These are phyloP conservation scores for Amphirosellinia nigrospora DNA, from an alignment of 495 filamentous ascomycete species.

Conservation along the genomic window DNA sequence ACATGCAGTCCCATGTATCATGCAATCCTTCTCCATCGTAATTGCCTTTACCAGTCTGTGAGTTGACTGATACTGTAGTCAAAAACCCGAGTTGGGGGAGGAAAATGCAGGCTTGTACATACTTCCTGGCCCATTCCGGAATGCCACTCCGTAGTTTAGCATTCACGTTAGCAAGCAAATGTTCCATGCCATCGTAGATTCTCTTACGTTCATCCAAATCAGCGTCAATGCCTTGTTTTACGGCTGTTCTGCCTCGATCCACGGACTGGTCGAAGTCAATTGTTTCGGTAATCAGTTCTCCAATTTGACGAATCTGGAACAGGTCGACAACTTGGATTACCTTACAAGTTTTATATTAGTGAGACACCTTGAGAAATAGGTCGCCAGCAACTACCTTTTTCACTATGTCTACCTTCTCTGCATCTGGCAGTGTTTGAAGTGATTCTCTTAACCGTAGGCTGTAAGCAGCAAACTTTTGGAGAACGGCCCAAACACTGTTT, in stretches of 20 bases:
- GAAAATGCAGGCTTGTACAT: slow-evolving; percentile 72
- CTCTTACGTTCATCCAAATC: slow-evolving; percentile 80
- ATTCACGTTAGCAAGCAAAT: slow-evolving; percentile 71
- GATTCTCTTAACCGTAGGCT: slow-evolving; percentile 71
- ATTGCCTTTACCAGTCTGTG: slow-evolving; percentile 62
- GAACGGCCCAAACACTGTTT: slow-evolving; percentile 72
- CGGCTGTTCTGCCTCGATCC: slow-evolving; percentile 73
- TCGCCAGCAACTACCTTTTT: slow-evolving; percentile 54
- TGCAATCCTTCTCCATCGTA: slow-evolving; percentile 67
- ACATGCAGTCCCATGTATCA: slow-evolving; percentile 77
- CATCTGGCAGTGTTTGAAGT: slow-evolving; percentile 65
- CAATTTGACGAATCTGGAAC: slow-evolving; percentile 64
- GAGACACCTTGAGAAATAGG: neutral
- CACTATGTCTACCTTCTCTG: slow-evolving; percentile 60
- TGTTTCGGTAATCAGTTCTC: slow-evolving; percentile 72
- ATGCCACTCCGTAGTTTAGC: slow-evolving; percentile 64
- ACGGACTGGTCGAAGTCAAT: slow-evolving; percentile 85
- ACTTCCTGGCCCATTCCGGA: slow-evolving; percentile 62
- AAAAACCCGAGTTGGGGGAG: slow-evolving; percentile 93
- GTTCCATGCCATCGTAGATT: slow-evolving; percentile 76
- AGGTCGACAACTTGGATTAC: slow-evolving; percentile 54
- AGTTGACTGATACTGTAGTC: slow-evolving; percentile 72
- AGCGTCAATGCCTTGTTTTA: slow-evolving; percentile 73
- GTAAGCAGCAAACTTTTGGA: slow-evolving; percentile 59
- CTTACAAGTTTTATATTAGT: slow-evolving; percentile 31